Evolutionary conservation across 176 grass and related monocot genomes (phyloP).

Genomic region (Echinochloa phyllopogon): DNA sequence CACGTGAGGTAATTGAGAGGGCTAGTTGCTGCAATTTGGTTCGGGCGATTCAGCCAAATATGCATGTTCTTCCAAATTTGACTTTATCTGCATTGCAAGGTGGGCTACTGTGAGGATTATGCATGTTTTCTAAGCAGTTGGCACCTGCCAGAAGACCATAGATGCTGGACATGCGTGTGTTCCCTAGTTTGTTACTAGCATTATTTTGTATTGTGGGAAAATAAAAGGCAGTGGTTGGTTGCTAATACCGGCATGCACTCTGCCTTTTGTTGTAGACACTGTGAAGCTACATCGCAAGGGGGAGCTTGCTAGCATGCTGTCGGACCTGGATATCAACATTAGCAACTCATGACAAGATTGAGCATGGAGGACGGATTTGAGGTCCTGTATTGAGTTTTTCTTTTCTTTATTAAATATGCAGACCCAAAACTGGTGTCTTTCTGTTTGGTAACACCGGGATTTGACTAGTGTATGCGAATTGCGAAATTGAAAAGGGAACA

Average conservation of each 20-base stretch:
- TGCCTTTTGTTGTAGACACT: conserved; percentile 67
- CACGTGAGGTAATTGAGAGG: neutral
- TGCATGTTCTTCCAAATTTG: neutral
- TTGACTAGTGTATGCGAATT: conserved; percentile 10
- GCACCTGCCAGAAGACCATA: neutral
- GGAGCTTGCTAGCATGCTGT: conserved; percentile 68
- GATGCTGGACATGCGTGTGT: conserved; percentile 12
- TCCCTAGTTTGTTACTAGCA: neutral
- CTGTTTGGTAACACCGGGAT: conserved; percentile 24
- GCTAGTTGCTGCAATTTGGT: neutral
- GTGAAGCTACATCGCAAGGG: conserved; percentile 84
- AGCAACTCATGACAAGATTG: conserved; percentile 50
- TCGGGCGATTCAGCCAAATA: neutral
- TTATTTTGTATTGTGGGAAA: neutral
- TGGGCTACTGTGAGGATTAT: neutral
- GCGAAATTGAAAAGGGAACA: neutral
- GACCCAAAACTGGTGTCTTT: conserved; percentile 27
- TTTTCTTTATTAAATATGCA: neutral
- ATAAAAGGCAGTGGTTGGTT: neutral
- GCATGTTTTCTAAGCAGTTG: neutral
- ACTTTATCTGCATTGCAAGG: conserved; percentile 25
- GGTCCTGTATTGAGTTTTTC: conserved; percentile 19
- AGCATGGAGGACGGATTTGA: conserved; percentile 11
- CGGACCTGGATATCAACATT: conserved; percentile 58
- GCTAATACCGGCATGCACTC: neutral